Evolutionary conservation across 805 yeast genomes (phyloP).

Genomic region (Kuraishia piskuri): DNA sequence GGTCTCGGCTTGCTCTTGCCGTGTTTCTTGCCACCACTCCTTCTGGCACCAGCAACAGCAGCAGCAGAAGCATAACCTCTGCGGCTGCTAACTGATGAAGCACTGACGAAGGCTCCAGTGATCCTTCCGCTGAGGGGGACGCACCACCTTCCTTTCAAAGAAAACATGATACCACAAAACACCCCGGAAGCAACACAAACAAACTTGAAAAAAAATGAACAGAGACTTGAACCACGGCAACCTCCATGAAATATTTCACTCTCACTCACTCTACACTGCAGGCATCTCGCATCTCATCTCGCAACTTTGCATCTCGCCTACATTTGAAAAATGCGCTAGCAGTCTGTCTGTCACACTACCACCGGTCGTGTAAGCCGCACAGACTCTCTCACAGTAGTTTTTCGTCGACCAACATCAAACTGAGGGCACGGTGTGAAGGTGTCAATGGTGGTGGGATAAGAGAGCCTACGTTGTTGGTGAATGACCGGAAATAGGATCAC

Average conservation of each 20-base stretch:
- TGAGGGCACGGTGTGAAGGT: background rate
- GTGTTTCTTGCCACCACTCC: background rate
- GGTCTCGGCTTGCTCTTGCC: constrained; percentile 7
- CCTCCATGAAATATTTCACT: no score
- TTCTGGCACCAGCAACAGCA: background rate
- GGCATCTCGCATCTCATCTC: background rate
- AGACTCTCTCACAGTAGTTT: background rate
- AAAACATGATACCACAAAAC: no score
- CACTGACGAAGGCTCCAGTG: background rate
- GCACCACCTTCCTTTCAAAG: background rate
- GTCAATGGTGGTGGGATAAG: background rate
- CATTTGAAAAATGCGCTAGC: background rate
- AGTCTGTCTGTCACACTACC: background rate
- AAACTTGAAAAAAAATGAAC: no score
- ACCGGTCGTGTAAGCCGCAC: background rate
- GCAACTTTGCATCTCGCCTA: background rate
- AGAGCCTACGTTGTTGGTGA: no score
- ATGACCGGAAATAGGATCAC: no score
- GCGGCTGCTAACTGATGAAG: background rate
- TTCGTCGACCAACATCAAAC: background rate
- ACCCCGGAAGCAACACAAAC: background rate
- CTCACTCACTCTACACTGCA: background rate
- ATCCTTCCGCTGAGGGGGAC: background rate
- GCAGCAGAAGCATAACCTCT: no score
- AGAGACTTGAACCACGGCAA: no score